These are phyloP conservation scores for Syzygium aromaticum DNA, from an alignment of 345 rosid species.

Conservation along the genomic window DNA sequence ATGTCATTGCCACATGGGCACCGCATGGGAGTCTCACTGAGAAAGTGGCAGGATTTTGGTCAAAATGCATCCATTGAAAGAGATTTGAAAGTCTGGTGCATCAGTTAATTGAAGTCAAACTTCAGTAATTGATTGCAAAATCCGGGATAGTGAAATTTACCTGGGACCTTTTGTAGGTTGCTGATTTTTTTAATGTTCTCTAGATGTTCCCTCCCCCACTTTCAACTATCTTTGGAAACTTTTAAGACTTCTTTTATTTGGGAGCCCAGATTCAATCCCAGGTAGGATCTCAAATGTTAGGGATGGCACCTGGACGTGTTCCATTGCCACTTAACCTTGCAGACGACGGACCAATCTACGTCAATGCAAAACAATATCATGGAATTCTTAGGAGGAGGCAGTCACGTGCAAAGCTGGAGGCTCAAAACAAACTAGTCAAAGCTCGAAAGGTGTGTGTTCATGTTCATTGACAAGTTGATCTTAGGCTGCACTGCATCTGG, in stretches of 20 bases:
- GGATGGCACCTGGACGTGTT: constrained; percentile 22
- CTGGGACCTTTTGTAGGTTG: background rate
- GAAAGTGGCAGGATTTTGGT: background rate
- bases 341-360: constrained; percentile 38
- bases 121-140: background rate
- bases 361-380: constrained; percentile 46
- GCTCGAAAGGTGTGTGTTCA: constrained; percentile 24
- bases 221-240: background rate
- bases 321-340: constrained; percentile 33
- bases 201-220: background rate
- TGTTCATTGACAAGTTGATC: background rate
- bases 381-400: constrained; percentile 46
- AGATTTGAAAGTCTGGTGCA: background rate
- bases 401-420: constrained; percentile 43
- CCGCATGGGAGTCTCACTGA: background rate
- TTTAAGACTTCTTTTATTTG: background rate
- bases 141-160: background rate
- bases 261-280: constrained; percentile 23
- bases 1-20: background rate
- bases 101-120: background rate
- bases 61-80: background rate
- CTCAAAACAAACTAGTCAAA: constrained; percentile 37
- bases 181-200: background rate
- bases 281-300: constrained; percentile 19
- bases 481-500: background rate